Evolutionary conservation across 2,329 filamentous ascomycete genomes (phyloP).

Genomic region (Fusarium hainanense): DNA sequence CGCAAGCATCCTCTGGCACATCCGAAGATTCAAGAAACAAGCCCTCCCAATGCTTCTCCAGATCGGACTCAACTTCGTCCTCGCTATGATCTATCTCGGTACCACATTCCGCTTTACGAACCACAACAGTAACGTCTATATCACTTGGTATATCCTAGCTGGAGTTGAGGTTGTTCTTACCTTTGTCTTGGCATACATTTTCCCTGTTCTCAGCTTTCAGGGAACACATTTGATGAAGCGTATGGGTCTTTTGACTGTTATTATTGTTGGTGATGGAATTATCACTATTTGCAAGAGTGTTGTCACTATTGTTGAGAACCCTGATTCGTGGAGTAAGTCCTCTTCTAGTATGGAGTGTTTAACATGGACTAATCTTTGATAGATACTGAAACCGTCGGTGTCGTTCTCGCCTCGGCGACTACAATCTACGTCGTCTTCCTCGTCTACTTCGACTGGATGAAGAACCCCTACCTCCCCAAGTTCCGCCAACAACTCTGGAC

Average conservation of each 20-base stretch:
- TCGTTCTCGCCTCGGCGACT: slow-evolving; percentile 53
- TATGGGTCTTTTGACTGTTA: slow-evolving; percentile 71
- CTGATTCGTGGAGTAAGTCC: slow-evolving; percentile 54
- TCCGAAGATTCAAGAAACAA: slow-evolving; percentile 54
- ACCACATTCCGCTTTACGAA: slow-evolving; percentile 54
- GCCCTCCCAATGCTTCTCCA: slow-evolving; percentile 52
- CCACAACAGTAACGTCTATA: slow-evolving; percentile 50
- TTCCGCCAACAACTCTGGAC: slow-evolving; percentile 70
- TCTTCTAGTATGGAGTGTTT: accelerated
- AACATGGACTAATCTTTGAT: neutral
- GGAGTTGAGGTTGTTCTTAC: slow-evolving; percentile 63
- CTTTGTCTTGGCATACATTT: slow-evolving; percentile 65
- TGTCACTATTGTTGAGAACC: slow-evolving; percentile 59
- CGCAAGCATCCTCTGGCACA: slow-evolving; percentile 57
- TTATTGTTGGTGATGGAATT: slow-evolving; percentile 74
- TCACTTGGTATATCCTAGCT: slow-evolving; percentile 65
- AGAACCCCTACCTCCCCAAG: slow-evolving; percentile 67
- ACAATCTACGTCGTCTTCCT: slow-evolving; percentile 61
- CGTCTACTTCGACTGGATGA: slow-evolving; percentile 71
- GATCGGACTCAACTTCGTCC: slow-evolving; percentile 50
- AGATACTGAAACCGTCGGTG: slow-evolving; percentile 55
- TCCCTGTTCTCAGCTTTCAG: slow-evolving; percentile 68
- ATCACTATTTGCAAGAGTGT: slow-evolving; percentile 67
- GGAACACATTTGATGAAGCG: slow-evolving; percentile 72
- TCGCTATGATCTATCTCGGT: slow-evolving; percentile 55